Evolutionary conservation across 176 grass and related monocot genomes (phyloP), one percentile per base, ranked within the genome.

Genomic region (Musa beccarii): DNA sequence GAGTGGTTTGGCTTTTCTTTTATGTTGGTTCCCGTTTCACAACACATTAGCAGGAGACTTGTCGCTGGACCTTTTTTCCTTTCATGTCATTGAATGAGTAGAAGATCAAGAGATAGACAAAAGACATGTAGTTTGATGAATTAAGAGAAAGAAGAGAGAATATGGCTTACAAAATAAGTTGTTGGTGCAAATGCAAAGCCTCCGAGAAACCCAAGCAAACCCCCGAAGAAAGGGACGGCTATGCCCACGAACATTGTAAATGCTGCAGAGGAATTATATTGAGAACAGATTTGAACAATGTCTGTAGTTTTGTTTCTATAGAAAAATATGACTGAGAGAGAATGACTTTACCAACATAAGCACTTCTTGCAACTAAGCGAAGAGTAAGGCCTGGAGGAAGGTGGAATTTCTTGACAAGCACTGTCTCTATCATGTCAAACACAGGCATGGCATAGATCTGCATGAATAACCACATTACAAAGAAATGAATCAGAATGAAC

Each of bases 121-220:
- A 43, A 43, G 34, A 43, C 34, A 5, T 43, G 34, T 43, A 43
- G 34, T 43, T 43, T 43, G 34, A 43, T 43, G 4, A 43, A 43
- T 43, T 43, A 43, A 9, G 17, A 17, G 20, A n/a, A 62, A 8
- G 57, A 21, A 62, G 1, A 19, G 57, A 62, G 57, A 19, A 12
- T 9, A 25, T 12, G 63, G 16, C 69, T 72, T 72, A 72, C 69
- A 23, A 72, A 72, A 23, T 72, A 72, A 22, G 20, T 52, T 51
- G 69, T 53, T 7, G 69, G 69, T 9, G 69, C 51, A 53, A 72
- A 72, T 11, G 69, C 69, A 53, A 72, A 54, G n/a, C 51, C 69
- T 20, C 69, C 69, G 2, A 72, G 51, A 51, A 72, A 72, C 22
- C 69, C 69, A 4, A 72, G 69, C 2, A 72, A 23, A 3, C 69